Evolutionary conservation across 2,329 filamentous ascomycete species (phyloP), one percentile per base, ranked within the genome.

Genomic region (Botrytis fragariae): DNA sequence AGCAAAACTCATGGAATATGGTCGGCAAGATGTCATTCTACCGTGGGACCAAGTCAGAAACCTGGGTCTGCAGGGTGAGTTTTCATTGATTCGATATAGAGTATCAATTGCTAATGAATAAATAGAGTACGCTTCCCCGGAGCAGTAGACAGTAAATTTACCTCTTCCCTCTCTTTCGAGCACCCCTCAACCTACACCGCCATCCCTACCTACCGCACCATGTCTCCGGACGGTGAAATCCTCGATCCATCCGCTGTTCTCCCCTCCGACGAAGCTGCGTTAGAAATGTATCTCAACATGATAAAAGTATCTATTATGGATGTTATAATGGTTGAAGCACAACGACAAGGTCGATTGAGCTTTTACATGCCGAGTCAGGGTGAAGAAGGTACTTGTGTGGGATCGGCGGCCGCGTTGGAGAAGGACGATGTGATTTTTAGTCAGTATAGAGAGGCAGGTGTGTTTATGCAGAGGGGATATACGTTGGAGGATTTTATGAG

Each of bases 271-370:
- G 45, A 73, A 9, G 68, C 80, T 7, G 77, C 77, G 1, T 72
- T 80, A n/a, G 65, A 77, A 45, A 78, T 81, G 77, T 81, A 81
- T 82, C 86, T 84, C 74, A 88, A 90, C 78, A 92, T 92, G 90
- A 79, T 92, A 16, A 87, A 86, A 51, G 85, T 91, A 16, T 90
- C 92, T 72, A 92, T 98, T 77, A 96, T 99, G 94, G 96, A 99
- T 81, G 83, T 97, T 72, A 93, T 98, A 81, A 98, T 98, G 95
- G 98, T 97, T 80, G 96, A 99, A 80, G 95, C 96, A 0, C 96
- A 99, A 83, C 88, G 96, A 63, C 96, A 99, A 83, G 81, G 81
- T 18, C 76, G 80, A 37, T 54, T 81, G 32, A 79, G 77, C 69
- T 99, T 99, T 84, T 99, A 99, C 83, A 98, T 99, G 93, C 95